Evolutionary conservation across 257 asterid species (phyloP).

Genomic region (Nicotiana obtusifolia): DNA sequence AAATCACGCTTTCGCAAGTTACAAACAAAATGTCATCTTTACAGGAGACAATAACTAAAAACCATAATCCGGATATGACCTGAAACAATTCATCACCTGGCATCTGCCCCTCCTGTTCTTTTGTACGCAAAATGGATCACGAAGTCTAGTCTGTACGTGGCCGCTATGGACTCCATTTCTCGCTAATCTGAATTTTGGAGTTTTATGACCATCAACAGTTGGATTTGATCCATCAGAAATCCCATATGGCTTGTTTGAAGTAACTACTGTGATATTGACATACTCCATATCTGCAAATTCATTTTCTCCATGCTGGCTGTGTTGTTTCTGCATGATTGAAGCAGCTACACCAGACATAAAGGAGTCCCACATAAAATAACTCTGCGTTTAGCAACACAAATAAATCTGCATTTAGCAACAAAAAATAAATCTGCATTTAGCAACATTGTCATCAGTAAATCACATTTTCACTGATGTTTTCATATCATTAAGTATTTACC

Average conservation of each 20-base stretch:
- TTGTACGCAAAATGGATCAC: conserved; percentile 68
- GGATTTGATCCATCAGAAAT: conserved; percentile 71
- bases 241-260: conserved; percentile 79
- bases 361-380: conserved; percentile 91
- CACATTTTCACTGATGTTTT: not conserved
- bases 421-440: conserved; percentile 18
- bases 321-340: conserved; percentile 55
- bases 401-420: conserved; percentile 50
- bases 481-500: not conserved
- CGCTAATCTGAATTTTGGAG: conserved; percentile 42
- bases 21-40: not conserved
- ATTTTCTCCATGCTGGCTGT: conserved; percentile 46
- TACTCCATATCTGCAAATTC: conserved; percentile 78
- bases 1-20: not conserved
- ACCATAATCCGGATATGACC: conserved; percentile 1
- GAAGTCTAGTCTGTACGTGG: conserved; percentile 66
- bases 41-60: not conserved
- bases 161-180: conserved; percentile 74
- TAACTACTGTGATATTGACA: conserved; percentile 68
- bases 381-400: conserved; percentile 44
- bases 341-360: conserved; percentile 75
- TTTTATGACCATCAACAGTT: conserved; percentile 43
- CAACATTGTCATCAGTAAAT: conserved; percentile 7
- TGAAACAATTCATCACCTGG: conserved; percentile 39
- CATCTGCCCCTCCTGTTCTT: conserved; percentile 67